A percentile compares a stretch with the other conserved stretches of the same genome.
Conservation (phyloP, 108 stramenopile species). For the Cyclotella atomus region DNA sequence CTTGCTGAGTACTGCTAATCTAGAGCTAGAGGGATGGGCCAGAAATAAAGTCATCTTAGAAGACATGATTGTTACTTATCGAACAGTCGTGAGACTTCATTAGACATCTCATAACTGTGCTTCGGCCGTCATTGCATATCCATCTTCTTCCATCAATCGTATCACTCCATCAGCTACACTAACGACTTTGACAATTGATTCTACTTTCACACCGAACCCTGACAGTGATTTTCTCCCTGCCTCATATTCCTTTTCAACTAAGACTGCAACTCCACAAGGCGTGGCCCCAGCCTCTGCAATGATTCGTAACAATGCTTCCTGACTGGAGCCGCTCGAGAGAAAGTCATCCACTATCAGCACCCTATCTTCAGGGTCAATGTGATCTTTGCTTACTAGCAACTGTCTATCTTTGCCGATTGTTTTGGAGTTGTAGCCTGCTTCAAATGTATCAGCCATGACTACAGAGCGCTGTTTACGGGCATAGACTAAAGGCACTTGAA, state of each 20-base stretch:
- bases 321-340: conserved; percentile 83
- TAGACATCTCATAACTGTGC: too few species aligned
- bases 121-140: too few species aligned
- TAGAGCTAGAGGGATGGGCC: too few species aligned
- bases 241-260: conserved; percentile 88
- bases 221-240: conserved; percentile 74
- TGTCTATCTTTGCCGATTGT: conserved; percentile 82
- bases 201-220: conserved; percentile 79
- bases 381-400: conserved; percentile 80
- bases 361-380: conserved; percentile 78
- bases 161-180: conserved; percentile 80
- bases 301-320: conserved; percentile 86
- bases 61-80: too few species aligned
- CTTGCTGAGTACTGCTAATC: too few species aligned
- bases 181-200: conserved; percentile 70
- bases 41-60: too few species aligned
- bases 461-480: conserved; percentile 89
- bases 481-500: conserved; percentile 86
- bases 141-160: conserved; percentile 79
- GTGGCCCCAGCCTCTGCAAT: conserved; percentile 81
- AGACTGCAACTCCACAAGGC: conserved; percentile 80
- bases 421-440: conserved; percentile 78
- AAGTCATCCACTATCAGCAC: conserved; percentile 91
- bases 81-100: too few species aligned
- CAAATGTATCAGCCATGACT: conserved; percentile 87